These are phyloP conservation scores for Pelargonium nanum DNA, from an alignment of 345 rosid genomes.

Conservation along the genomic window DNA sequence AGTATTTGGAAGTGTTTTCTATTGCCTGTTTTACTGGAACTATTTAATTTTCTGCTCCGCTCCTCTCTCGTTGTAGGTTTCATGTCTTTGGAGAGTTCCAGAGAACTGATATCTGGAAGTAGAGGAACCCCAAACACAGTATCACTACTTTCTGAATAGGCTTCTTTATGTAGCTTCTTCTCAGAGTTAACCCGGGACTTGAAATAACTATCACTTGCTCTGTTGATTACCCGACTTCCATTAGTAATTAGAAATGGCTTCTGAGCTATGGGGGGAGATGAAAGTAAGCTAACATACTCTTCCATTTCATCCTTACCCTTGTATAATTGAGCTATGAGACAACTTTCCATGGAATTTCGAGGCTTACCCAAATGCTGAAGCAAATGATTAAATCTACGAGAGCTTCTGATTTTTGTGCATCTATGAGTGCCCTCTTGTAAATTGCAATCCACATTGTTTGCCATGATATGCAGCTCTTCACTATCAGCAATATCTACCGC, in stretches of 20 bases:
- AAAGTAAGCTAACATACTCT: slow-evolving; percentile 33
- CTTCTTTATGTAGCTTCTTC: slow-evolving; percentile 13
- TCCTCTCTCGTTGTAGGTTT: slow-evolving; percentile 24
- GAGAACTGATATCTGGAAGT: slow-evolving; percentile 31
- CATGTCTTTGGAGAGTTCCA: slow-evolving; percentile 25
- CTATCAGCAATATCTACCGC: slow-evolving; percentile 1
- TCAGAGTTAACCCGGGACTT: slow-evolving; percentile 2
- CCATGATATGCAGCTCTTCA: slow-evolving; percentile 3
- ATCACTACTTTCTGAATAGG: slow-evolving; percentile 12
- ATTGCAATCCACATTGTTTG: slow-evolving; percentile 3
- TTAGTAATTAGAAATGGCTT: slow-evolving; percentile 58
- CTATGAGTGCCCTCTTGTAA: slow-evolving; percentile 17
- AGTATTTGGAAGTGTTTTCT: slow-evolving; percentile 14
- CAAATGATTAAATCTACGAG: slow-evolving; percentile 31
- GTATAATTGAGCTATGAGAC: slow-evolving; percentile 57
- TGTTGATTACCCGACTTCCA: slow-evolving; percentile 42
- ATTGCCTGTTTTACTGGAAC: slow-evolving; percentile 18
- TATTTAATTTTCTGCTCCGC: slow-evolving; percentile 18
- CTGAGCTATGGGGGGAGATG: slow-evolving; percentile 28
- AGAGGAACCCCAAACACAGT: slow-evolving; percentile 32
- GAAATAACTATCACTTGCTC: slow-evolving; percentile 20
- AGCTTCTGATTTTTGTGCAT: slow-evolving; percentile 23
- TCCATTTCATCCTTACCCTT: slow-evolving; percentile 33
- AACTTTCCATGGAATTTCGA: slow-evolving; percentile 45
- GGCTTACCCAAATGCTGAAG: slow-evolving; percentile 30